Evolutionary conservation across 129 eudicot genomes (phyloP), one percentile per base, ranked within the genome.

Genomic region (Gnaphalium uliginosum): DNA sequence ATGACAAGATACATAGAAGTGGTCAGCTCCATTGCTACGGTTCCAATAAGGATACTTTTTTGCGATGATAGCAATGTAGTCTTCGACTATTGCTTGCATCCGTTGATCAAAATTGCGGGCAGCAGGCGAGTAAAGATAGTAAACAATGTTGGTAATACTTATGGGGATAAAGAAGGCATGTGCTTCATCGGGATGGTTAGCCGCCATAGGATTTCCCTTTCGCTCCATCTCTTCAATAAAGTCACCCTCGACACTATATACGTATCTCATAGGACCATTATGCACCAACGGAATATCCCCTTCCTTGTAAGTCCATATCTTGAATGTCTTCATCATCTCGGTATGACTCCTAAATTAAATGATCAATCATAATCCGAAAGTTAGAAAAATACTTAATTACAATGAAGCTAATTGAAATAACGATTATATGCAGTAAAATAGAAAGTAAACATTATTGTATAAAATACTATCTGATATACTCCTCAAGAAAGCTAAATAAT

Each of bases 211-310:
- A 81, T 79, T 88, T 29, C 74, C 73, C 0, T 21, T 46, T 66
- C 77, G 48, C 66, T 93, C 92, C 82, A 93, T 81, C 57, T 79
- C 76, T 41, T 83, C 76, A 21, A 93, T 93, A 77, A 93, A 88
- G 53, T 80, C 82, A 4, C 98, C 98, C 69, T 93, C 98, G 72
- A 82, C 73, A 6, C 92, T 78, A 26, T 90, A 90, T 17, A 86
- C 76, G 27, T 76, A 66, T 80, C 79, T 85, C 84, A 90, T 83
- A 4, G 96, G 93, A 56, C 96, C 93, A 35, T 62, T 78, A 62
- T 87, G 98, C 68, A 93, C 77, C 26, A 90, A 84, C 1, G 98
- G 98, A 60, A 82, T 80, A 8, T 93, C 98, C 17, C 98, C 98
- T 83, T 90, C 96, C 76, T 88, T 86, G 25, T 90, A 93, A 8